Percentiles rank a stretch among this genome's conserved stretches.
phyloP scores from a whole-genome alignment of 2,329 filamentous ascomycete species.

The Colletotrichum sublineola region DNA sequence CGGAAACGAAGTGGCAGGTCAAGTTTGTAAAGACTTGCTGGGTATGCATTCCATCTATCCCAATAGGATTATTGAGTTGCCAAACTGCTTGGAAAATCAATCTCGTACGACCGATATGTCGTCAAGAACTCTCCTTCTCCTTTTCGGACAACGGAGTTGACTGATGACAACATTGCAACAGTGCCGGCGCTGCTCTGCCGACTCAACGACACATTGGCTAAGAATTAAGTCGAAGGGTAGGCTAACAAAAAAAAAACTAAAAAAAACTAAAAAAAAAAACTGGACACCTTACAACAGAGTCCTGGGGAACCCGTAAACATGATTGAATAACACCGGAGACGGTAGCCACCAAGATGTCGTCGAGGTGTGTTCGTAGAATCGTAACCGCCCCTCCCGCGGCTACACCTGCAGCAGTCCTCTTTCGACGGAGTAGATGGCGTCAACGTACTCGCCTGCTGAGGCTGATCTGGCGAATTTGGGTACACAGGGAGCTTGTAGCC shows the following conservation, averaged over 20 bases:
- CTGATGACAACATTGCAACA: neutral
- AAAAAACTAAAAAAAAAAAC: neutral
- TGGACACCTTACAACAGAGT: neutral
- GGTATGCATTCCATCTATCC: no score
- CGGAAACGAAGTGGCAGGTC: no score
- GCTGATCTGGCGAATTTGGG: neutral
- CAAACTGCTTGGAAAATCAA: no score
- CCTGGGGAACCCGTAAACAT: neutral
- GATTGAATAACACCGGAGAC: neutral
- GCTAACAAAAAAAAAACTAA: no score
- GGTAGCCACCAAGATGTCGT: neutral
- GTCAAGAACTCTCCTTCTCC: neutral
- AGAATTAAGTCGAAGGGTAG: neutral
- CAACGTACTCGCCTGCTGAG: neutral
- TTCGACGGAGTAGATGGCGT: neutral
- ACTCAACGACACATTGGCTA: no score
- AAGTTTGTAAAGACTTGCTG: neutral
- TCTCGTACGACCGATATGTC: neutral
- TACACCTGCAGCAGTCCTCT: neutral
- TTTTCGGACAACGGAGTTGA: neutral
- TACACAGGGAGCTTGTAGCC: no score
- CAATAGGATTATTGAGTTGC: no score
- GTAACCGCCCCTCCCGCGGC: neutral
- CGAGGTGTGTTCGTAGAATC: neutral
- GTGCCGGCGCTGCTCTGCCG: no score